Conservation (phyloP, 2,329 filamentous ascomycete genomes). For the Pseudogymnoascus sp. region DNA sequence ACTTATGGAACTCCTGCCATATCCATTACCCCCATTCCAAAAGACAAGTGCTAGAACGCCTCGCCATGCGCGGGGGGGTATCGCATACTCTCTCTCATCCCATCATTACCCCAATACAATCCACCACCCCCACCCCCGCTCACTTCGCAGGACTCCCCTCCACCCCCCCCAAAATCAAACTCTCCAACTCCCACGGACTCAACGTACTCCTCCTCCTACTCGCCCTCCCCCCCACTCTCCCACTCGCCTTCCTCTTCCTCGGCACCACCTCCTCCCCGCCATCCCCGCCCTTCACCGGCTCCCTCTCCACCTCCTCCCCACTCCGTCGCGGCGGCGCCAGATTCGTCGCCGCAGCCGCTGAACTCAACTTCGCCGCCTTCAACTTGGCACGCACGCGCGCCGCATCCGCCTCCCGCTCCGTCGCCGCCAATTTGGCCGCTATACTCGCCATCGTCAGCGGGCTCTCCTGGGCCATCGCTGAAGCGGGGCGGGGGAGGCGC, state of each 20-base stretch:
- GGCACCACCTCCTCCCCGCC: constrained; percentile 11
- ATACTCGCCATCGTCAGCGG: constrained; percentile 54
- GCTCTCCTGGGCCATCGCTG: constrained; percentile 37
- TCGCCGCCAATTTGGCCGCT: constrained; percentile 54
- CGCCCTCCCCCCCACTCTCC: constrained; percentile 33
- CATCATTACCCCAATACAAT: background rate
- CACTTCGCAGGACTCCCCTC: background rate
- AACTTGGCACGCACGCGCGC: constrained; percentile 55
- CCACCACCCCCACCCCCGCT: too few relatives aligned
- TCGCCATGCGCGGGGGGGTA: background rate
- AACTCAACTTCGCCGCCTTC: constrained; percentile 40
- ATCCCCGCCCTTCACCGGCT: constrained; percentile 4
- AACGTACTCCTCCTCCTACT: constrained; percentile 65
- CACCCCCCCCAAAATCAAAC: constrained; percentile 42
- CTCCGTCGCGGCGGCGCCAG: background rate
- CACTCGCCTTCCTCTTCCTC: constrained; percentile 35
- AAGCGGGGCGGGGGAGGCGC: constrained; percentile 23
- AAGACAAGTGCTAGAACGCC: background rate
- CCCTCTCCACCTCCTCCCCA: background rate
- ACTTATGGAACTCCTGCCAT: background rate
- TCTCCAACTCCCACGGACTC: constrained; percentile 65
- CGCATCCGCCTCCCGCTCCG: constrained; percentile 55
- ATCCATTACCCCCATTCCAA: background rate
- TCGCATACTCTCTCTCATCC: background rate
- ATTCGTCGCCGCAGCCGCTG: constrained; percentile 9